Evolutionary conservation across 768 basidiomycete species (phyloP).

Genomic region (Tricholoma matsutake): DNA sequence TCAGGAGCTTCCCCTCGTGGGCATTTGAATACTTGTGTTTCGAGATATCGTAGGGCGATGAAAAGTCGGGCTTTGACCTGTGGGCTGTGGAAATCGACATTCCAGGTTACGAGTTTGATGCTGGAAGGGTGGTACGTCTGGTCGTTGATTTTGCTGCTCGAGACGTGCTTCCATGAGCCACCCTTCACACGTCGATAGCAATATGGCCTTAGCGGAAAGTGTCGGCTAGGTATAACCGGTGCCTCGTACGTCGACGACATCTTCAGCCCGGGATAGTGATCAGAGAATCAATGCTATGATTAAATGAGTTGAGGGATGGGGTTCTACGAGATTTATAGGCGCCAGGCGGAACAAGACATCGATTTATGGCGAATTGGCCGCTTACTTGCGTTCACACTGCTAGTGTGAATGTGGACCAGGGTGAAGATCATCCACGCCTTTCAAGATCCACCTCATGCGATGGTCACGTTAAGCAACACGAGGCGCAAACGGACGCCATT

Average conservation of each 20-base stretch:
- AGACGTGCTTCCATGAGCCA: constrained; percentile 43
- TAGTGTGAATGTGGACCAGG: constrained; percentile 7
- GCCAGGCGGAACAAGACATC: constrained; percentile 2
- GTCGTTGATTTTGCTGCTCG: constrained; percentile 29
- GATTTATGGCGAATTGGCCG: constrained; percentile 2
- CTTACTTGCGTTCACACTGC: constrained; percentile 2
- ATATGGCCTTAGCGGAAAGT: constrained; percentile 28
- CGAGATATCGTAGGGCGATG: constrained; percentile 52
- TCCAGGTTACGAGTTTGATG: constrained; percentile 68
- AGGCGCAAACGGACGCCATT: constrained; percentile 20
- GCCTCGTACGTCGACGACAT: neutral
- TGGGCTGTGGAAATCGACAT: constrained; percentile 50
- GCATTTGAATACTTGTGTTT: constrained; percentile 48
- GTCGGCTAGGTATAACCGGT: neutral
- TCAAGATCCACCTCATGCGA: neutral
- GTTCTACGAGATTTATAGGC: constrained; percentile 15
- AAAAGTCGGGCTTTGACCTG: constrained; percentile 41
- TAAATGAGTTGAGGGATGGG: constrained; percentile 29
- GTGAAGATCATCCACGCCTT: constrained; percentile 16
- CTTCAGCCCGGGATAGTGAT: neutral
- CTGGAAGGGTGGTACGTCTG: constrained; percentile 25
- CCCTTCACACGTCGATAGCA: constrained; percentile 37
- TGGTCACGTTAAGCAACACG: constrained; percentile 18
- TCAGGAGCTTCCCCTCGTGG: constrained; percentile 43
- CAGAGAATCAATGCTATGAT: neutral